phyloP scores from a whole-genome alignment of 2,329 filamentous ascomycete species.

The Diaporthe destruens region DNA sequence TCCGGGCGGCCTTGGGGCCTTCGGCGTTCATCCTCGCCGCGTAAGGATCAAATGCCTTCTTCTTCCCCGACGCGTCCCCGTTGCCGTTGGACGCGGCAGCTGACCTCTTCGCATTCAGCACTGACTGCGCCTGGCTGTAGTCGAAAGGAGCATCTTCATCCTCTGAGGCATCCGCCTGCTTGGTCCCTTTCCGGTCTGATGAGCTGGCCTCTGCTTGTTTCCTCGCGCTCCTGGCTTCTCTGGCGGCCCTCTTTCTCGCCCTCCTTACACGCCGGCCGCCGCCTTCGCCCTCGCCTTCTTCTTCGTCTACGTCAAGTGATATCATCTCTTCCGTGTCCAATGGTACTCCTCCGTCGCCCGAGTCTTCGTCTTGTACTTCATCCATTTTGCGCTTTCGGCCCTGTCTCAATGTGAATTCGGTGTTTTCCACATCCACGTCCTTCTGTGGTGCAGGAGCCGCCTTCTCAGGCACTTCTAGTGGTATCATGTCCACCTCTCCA shows the following conservation, averaged over 20 bases:
- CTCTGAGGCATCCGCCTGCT: slow-evolving; percentile 41
- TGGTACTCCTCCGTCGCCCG: slow-evolving; percentile 35
- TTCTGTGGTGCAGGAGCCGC: slow-evolving; percentile 44
- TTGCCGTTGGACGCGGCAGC: slow-evolving; percentile 37
- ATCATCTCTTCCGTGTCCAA: slow-evolving; percentile 39
- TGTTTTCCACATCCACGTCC: slow-evolving; percentile 50
- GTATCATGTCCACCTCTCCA: slow-evolving; percentile 48
- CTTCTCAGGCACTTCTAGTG: slow-evolving; percentile 39
- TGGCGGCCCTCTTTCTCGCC: slow-evolving; percentile 41
- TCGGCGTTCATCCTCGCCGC: slow-evolving; percentile 46
- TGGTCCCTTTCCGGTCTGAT: too few relatives aligned
- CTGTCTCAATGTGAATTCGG: slow-evolving; percentile 68
- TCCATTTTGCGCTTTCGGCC: slow-evolving; percentile 66
- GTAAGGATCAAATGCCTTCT: slow-evolving; percentile 52
- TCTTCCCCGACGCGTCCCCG: slow-evolving; percentile 45
- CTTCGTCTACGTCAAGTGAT: slow-evolving; percentile 41
- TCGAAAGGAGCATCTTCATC: slow-evolving; percentile 52
- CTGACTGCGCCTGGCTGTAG: slow-evolving; percentile 52
- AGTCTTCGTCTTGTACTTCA: slow-evolving; percentile 40
- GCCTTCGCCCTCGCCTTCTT: slow-evolving; percentile 39
- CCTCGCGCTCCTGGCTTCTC: slow-evolving; percentile 42
- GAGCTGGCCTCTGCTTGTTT: slow-evolving; percentile 39
- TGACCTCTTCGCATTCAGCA: slow-evolving; percentile 48
- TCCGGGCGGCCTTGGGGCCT: slow-evolving; percentile 49
- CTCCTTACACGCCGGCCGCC: slow-evolving; percentile 43